A percentile compares a stretch with the other conserved stretches of the same genome.
phyloP scores from a whole-genome alignment of 768 basidiomycete genomes.

The Naganishia vishniacii region DNA sequence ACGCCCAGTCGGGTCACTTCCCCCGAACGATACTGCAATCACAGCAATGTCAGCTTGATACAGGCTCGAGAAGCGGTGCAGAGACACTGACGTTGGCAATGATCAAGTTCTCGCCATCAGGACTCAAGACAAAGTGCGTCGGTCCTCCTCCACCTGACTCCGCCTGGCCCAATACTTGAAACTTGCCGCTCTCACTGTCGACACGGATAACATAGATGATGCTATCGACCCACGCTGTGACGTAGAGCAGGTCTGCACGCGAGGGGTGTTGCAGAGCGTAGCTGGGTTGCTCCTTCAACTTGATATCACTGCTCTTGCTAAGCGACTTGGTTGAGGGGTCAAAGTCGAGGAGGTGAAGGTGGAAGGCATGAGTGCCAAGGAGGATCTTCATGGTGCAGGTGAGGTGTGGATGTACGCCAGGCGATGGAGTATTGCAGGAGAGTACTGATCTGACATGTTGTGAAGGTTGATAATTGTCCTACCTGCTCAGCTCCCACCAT shows the following conservation, averaged over 20 bases:
- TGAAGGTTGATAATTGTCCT: too few species aligned
- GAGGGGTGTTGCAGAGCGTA: slow-evolving; percentile 8
- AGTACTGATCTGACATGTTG: too few species aligned
- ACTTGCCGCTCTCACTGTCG: neutral
- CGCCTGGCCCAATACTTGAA: neutral
- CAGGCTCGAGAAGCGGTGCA: neutral
- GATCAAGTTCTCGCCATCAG: slow-evolving; percentile 13
- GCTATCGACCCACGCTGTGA: slow-evolving; percentile 19
- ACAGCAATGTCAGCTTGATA: neutral
- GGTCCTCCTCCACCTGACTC: slow-evolving; percentile 19
- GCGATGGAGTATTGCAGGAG: too few species aligned
- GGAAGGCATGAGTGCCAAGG: slow-evolving; percentile 12
- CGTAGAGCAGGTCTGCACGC: slow-evolving; percentile 1
- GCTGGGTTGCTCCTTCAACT: slow-evolving; percentile 11
- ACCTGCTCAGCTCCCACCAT: too few species aligned
- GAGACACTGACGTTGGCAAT: slow-evolving; percentile 19
- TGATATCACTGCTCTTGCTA: neutral
- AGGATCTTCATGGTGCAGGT: slow-evolving; percentile 18
- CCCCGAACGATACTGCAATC: slow-evolving; percentile 18
- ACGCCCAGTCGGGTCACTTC: slow-evolving; percentile 3
- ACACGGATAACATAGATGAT: slow-evolving; percentile 15
- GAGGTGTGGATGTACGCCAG: too few species aligned
- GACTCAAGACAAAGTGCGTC: slow-evolving; percentile 17
- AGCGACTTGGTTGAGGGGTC: neutral
- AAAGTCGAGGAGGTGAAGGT: slow-evolving; percentile 19